phyloP scores from a whole-genome alignment of 2,329 filamentous ascomycete species.

The Hypoxylon sp. region DNA sequence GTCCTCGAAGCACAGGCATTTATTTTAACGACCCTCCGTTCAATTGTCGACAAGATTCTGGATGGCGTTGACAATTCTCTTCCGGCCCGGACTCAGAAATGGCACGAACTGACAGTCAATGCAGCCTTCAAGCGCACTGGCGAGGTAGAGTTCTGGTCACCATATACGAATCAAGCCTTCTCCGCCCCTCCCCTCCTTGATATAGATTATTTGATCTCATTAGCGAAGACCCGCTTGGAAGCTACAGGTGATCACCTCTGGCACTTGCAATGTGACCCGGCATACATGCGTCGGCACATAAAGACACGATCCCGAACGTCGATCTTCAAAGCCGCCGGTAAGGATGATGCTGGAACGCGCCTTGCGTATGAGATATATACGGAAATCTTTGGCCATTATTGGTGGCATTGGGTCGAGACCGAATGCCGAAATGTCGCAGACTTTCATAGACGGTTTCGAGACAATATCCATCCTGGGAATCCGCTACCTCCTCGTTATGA shows the following conservation, averaged over 20 bases:
- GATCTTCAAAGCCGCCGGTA: neutral
- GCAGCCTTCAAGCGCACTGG: slow-evolving; percentile 15
- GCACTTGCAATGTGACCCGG: slow-evolving; percentile 22
- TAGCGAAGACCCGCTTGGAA: slow-evolving; percentile 22
- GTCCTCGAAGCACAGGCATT: slow-evolving; percentile 21
- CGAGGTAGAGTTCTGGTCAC: slow-evolving; percentile 24
- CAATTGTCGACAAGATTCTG: slow-evolving; percentile 17
- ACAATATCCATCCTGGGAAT: slow-evolving; percentile 12
- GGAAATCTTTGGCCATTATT: slow-evolving; percentile 7
- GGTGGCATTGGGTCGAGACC: slow-evolving; percentile 2
- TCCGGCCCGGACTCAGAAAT: slow-evolving; percentile 5
- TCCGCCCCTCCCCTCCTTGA: slow-evolving; percentile 19
- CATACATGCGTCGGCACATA: slow-evolving; percentile 25
- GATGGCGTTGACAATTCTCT: slow-evolving; percentile 8
- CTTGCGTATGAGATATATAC: neutral
- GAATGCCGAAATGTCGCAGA: slow-evolving; percentile 4
- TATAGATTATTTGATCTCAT: slow-evolving; percentile 11
- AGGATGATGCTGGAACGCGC: neutral
- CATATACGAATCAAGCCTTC: slow-evolving; percentile 25
- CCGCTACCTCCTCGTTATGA: slow-evolving; percentile 12
- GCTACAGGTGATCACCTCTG: slow-evolving; percentile 17
- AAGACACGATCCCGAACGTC: slow-evolving; percentile 6
- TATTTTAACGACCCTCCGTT: slow-evolving; percentile 19
- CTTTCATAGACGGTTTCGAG: slow-evolving; percentile 1
- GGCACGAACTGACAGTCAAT: slow-evolving; percentile 19